phyloP scores from a whole-genome alignment of 2,329 filamentous ascomycete species.

The Arthrobotrys iridis region DNA sequence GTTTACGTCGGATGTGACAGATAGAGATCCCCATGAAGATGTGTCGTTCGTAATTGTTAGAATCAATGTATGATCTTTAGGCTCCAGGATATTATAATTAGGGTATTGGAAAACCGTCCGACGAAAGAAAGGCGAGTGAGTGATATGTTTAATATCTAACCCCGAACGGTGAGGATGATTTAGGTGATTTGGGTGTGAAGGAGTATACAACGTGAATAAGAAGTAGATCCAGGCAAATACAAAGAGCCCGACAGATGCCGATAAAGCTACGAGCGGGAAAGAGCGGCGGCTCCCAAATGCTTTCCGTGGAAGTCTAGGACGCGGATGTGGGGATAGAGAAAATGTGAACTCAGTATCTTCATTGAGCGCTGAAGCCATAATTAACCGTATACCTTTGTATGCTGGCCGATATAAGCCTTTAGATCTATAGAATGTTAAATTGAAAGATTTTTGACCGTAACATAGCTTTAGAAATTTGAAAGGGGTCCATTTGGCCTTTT shows the following conservation, averaged over 20 bases:
- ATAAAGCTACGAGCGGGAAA: neutral
- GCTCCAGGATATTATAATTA: neutral
- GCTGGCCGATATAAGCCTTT: too few species aligned
- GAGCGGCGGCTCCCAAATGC: neutral
- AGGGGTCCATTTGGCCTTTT: neutral
- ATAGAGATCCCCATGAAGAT: slow-evolving; percentile 22
- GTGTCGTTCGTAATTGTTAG: slow-evolving; percentile 37
- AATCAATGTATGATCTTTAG: slow-evolving; percentile 14
- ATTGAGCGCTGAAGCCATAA: neutral
- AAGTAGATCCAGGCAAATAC: neutral
- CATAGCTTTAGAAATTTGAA: too few species aligned
- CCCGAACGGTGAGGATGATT: neutral
- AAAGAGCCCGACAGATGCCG: neutral
- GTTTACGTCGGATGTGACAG: neutral
- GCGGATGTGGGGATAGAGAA: neutral
- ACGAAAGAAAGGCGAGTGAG: neutral
- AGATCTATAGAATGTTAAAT: too few species aligned
- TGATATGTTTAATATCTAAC: neutral
- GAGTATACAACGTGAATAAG: neutral
- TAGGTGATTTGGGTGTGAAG: neutral
- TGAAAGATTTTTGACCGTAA: too few species aligned
- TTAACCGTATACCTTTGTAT: neutral
- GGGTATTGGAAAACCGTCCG: slow-evolving; percentile 12
- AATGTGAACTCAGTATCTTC: neutral
- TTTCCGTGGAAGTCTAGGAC: neutral